Evolutionary conservation across 192 early-diverging fungal genomes (phyloP).

Genomic region (Coemansia sp.): DNA sequence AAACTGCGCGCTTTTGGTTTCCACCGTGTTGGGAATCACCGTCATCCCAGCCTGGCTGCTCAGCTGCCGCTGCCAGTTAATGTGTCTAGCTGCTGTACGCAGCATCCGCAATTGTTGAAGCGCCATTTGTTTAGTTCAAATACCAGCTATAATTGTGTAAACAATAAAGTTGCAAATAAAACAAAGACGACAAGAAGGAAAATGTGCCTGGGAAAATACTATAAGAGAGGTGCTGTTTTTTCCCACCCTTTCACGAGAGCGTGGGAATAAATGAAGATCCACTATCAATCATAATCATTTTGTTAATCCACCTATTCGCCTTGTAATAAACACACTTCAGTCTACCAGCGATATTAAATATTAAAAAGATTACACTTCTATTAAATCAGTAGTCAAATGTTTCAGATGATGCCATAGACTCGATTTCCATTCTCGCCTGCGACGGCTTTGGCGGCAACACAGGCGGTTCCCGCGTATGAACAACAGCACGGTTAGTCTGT

Average conservation of each 20-base stretch:
- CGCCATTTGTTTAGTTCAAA: too few species aligned
- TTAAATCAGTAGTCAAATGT: neutral
- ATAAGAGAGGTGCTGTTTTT: too few species aligned
- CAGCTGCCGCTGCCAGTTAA: neutral
- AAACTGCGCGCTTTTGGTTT: slow-evolving; percentile 35
- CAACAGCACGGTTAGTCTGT: slow-evolving; percentile 18
- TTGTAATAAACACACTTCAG: too few species aligned
- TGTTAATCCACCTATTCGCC: neutral
- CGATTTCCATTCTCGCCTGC: neutral
- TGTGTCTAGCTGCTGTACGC: too few species aligned
- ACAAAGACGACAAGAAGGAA: too few species aligned
- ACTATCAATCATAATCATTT: neutral
- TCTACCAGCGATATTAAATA: neutral
- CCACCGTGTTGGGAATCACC: slow-evolving; percentile 32
- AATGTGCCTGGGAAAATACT: too few species aligned
- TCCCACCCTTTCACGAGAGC: too few species aligned
- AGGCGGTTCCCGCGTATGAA: slow-evolving; percentile 6
- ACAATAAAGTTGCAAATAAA: too few species aligned
- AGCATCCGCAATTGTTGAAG: too few species aligned
- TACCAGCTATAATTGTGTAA: too few species aligned
- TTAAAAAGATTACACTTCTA: neutral
- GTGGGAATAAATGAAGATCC: neutral
- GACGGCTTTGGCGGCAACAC: neutral
- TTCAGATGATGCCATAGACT: neutral
- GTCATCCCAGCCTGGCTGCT: slow-evolving; percentile 24